Evolutionary conservation across 768 basidiomycete genomes (phyloP), one percentile per base, ranked within the genome.

Genomic region (Botryobasidium botryosum): DNA sequence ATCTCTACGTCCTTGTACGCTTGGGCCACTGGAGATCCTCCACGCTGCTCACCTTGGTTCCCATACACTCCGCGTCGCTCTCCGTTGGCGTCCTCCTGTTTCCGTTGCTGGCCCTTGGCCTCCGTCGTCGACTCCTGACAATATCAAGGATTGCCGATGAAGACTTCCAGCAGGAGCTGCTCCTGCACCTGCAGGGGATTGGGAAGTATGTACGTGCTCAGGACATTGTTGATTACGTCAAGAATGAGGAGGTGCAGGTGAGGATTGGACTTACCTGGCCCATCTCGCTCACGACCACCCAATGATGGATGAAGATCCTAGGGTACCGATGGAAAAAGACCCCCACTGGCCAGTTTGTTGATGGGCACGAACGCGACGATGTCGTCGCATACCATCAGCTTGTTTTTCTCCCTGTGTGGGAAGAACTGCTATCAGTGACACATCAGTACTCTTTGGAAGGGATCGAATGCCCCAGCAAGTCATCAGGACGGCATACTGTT

Each of bases 341-440:
- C n/a, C n/a, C n/a, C n/a, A n/a, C n/a, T n/a, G 23, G 45, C 10
- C 41, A 29, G 56, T 68, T 64, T 35, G 50, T 61, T 37, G 64
- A 66, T 51, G 60, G 66, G 0, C 64, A 66, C 52, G 60, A 66
- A 39, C 32, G 54, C 0, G 48, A 15, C 27, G 52, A 53, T 47
- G 52, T 53, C 20, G 44, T 53, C 8, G 35, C 45, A 8, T 52
- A 53, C 29, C 40, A 41, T 3, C 35, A 47, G 37, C n/a, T n/a
- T 0, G 33, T 28, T 0, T 65, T 61, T 51, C 27, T 61, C 15
- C 55, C 52, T 4, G 26, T 29, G 53, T 50, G 52, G 49, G n/a
- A n/a, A n/a, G n/a, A n/a, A n/a, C n/a, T n/a, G n/a, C n/a, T n/a
- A n/a, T n/a, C n/a, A 20, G 7, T 15, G 40, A 23, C 21, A 42